phyloP scores from a whole-genome alignment of 257 asterid species.

The Capsicum rhomboideum region DNA sequence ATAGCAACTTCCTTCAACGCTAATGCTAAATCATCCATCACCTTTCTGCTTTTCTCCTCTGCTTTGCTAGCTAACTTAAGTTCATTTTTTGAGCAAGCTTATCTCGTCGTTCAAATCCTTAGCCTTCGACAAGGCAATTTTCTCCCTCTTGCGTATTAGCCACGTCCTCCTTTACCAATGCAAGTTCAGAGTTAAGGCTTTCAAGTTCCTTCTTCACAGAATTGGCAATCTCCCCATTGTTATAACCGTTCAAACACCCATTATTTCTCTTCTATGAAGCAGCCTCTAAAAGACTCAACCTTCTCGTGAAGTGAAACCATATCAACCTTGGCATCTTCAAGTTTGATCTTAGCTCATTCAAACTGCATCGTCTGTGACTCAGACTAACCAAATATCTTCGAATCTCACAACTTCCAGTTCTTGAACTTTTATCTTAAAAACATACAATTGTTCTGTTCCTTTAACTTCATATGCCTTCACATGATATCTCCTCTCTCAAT shows the following conservation, averaged over 20 bases:
- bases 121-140: background rate
- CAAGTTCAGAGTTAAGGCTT: background rate
- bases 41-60: constrained; percentile 64
- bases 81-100: constrained; percentile 23
- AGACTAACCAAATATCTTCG: background rate
- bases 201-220: constrained; percentile 11
- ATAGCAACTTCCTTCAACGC: too few species aligned
- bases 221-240: background rate
- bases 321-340: constrained; percentile 20
- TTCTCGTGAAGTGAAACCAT: constrained; percentile 28
- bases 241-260: background rate
- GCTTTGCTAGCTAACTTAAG: constrained; percentile 42
- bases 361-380: background rate
- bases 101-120: background rate
- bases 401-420: background rate
- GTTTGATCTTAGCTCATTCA: constrained; percentile 8
- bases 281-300: constrained; percentile 21
- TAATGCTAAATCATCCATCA: constrained; percentile 53
- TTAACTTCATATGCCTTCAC: background rate
- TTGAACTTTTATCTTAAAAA: background rate
- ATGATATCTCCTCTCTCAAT: constrained; percentile 29
- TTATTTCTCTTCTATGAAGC: background rate
- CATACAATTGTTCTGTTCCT: background rate
- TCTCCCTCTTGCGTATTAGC: background rate
- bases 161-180: background rate